Base-by-base conservation (phyloP, 768 basidiomycete species). In the Russula emetica region DNA sequence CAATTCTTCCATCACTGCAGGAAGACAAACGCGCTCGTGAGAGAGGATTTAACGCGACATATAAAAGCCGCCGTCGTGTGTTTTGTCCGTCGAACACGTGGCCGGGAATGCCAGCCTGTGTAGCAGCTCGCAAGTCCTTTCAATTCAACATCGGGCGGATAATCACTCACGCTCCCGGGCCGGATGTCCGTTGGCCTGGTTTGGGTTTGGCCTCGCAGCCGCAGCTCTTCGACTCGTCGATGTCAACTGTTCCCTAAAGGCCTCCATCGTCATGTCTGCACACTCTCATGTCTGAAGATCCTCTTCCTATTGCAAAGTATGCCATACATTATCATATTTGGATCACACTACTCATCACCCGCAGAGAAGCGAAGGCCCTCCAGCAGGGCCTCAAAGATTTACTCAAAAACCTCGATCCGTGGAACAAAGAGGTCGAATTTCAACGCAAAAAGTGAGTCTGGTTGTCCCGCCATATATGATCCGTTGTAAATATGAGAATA, bases 351-450 rank as follows among this genome's bases (percentile, higher is more conserved):
- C 24, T 66, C 64, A 68, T 32, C 53, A 16, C 4, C 16, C 20
- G 22, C 70, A 95, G 92, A 70, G 91, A 94, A 77, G 89, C 91
- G 69, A 91, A 87, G 72, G 78, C 78, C 69, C 81, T 87, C 67
- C 85, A 90, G 62, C 85, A 88, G 71, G 82, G 79, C 42, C 76
- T 96, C 61, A 92, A 90, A 76, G 87, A 87, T 66, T 74, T 85
- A 57, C 80, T 95, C 62, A 88, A 87, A 72, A 80, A 80, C 44
- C 85, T 82, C 64, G 84, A 87, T 56, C 90, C 92, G 38, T 94
- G 87, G 82, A 88, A 90, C 66, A 88, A 81, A 72, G 90, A 94
- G 64, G 85, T 94, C 49, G 94, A 98, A 71, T 86, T 88, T 68
- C 84, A 86, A 73, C 82, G 94, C 70, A 90, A 91, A 77, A 87